Percentiles rank a stretch among this genome's conserved stretches.
Conservation (phyloP, 257 asterid genomes). For the Nicotiana tabacum region DNA sequence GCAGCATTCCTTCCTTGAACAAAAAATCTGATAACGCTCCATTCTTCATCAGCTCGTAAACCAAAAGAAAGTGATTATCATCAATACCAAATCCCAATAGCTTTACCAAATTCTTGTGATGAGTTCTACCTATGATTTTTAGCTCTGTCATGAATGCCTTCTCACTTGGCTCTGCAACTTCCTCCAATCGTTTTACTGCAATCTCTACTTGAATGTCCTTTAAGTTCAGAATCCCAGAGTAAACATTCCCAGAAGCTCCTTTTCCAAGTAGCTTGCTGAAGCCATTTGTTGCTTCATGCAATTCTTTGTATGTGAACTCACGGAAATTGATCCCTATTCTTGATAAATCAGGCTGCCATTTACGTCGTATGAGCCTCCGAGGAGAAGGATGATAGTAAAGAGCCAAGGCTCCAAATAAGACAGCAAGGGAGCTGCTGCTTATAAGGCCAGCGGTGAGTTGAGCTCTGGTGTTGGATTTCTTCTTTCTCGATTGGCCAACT, state of each 20-base stretch:
- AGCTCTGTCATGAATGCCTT: constrained; percentile 14
- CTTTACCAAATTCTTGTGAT: constrained; percentile 17
- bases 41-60: constrained; percentile 20
- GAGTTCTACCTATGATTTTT: constrained; percentile 10
- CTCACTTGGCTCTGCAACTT: constrained; percentile 3
- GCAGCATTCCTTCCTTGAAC: background rate
- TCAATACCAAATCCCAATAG: constrained; percentile 16
- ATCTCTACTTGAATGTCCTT: background rate
- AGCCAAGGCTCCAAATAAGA: constrained; percentile 1
- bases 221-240: constrained; percentile 8
- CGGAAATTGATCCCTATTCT: constrained; percentile 7
- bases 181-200: constrained; percentile 11
- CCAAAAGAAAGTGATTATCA: constrained; percentile 11
- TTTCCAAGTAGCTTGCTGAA: constrained; percentile 16
- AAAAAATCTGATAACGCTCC: constrained; percentile 9
- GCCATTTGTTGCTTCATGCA: constrained; percentile 10
- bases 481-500: background rate
- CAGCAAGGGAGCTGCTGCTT: background rate
- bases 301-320: constrained; percentile 7
- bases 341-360: background rate
- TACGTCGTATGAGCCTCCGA: background rate
- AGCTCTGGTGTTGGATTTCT: background rate
- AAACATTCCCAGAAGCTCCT: constrained; percentile 14
- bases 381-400: background rate
- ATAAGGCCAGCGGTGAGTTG: background rate